These are phyloP conservation scores for Neurospora intermedia DNA, from an alignment of 495 filamentous ascomycete species.

Conservation along the genomic window DNA sequence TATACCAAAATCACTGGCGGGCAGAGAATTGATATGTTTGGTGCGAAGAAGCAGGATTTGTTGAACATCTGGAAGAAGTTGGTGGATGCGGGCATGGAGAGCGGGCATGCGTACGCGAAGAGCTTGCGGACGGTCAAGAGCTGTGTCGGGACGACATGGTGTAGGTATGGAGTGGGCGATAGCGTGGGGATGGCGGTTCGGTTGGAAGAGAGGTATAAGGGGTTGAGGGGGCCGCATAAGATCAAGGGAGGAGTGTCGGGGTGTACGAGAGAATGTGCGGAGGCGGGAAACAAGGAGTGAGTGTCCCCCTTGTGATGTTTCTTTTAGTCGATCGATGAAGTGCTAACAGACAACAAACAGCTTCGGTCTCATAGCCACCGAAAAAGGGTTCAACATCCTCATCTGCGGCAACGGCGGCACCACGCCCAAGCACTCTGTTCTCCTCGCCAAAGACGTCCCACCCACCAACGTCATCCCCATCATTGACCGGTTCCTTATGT, in stretches of 20 bases:
- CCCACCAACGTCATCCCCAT: constrained; percentile 78
- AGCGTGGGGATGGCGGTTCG: constrained; percentile 95
- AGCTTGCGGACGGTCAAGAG: constrained; percentile 86
- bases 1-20: constrained; percentile 96
- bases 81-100: constrained; percentile 87
- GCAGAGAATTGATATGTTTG: constrained; percentile 94
- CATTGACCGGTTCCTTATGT: constrained; percentile 84
- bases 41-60: constrained; percentile 85
- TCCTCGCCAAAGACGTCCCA: constrained; percentile 86
- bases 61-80: constrained; percentile 80
- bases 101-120: constrained; percentile 91
- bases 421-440: constrained; percentile 72
- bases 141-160: constrained; percentile 94
- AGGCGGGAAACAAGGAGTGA: constrained; percentile 92
- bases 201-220: constrained; percentile 91
- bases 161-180: constrained; percentile 84
- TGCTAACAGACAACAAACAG: constrained; percentile 24
- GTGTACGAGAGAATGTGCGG: constrained; percentile 88
- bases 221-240: constrained; percentile 82
- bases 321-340: neutral
- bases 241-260: constrained; percentile 89
- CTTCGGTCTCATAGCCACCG: constrained; percentile 89
- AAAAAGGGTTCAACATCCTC: constrained; percentile 93
- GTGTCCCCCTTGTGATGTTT: constrained; percentile 11
- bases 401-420: constrained; percentile 90